These are phyloP conservation scores for Nemania bipapillata DNA, from an alignment of 2,329 filamentous ascomycete species.

Conservation along the genomic window DNA sequence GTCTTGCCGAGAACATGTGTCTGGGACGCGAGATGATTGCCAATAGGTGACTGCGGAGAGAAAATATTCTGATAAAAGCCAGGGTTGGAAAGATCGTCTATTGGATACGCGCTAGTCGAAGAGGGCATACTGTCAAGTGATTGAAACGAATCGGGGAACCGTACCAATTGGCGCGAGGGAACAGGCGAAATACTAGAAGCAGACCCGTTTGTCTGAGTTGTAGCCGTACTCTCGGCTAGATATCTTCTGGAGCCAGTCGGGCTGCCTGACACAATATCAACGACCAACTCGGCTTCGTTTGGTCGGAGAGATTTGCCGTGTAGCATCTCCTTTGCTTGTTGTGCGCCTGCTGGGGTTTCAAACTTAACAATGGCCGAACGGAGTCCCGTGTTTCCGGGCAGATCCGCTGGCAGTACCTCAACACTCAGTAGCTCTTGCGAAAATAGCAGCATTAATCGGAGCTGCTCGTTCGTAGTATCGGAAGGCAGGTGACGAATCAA, in stretches of 20 bases:
- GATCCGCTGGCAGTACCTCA: constrained; percentile 62
- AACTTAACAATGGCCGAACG: constrained; percentile 66
- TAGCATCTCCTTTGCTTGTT: constrained; percentile 67
- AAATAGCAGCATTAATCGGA: constrained; percentile 69
- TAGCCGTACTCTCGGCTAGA: constrained; percentile 59
- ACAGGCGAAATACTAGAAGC: constrained; percentile 59
- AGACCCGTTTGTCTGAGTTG: constrained; percentile 56
- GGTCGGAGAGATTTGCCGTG: constrained; percentile 65
- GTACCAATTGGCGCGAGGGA: constrained; percentile 64
- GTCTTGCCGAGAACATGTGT: constrained; percentile 73
- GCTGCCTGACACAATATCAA: constrained; percentile 66
- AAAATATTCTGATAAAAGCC: constrained; percentile 73
- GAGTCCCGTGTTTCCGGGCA: constrained; percentile 62
- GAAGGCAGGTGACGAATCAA: constrained; percentile 66
- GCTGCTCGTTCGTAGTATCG: constrained; percentile 64
- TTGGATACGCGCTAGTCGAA: constrained; percentile 64
- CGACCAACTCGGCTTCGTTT: constrained; percentile 67
- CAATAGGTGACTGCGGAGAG: constrained; percentile 78
- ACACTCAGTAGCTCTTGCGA: constrained; percentile 65
- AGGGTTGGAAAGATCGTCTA: constrained; percentile 69
- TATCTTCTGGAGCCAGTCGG: constrained; percentile 60
- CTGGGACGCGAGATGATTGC: constrained; percentile 73
- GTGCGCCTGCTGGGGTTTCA: constrained; percentile 63
- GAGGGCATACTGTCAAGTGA: constrained; percentile 71
- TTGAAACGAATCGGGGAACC: constrained; percentile 72